phyloP scores from a whole-genome alignment of 352 stramenopile genomes.

The Phytophthora crassamura region DNA sequence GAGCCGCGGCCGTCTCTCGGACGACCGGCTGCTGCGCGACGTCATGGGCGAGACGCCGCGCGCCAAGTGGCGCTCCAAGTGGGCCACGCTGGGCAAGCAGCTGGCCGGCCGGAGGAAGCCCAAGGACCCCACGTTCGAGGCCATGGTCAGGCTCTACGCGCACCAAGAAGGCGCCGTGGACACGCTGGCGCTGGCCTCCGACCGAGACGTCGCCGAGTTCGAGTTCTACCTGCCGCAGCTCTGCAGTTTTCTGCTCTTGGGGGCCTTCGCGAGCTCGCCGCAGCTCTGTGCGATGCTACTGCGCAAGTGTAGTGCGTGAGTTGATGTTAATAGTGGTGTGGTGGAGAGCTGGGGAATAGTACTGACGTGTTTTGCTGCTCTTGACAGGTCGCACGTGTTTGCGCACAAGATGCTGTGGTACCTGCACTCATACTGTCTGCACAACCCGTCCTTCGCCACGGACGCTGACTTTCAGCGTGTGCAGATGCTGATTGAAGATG shows the following conservation, averaged over 20 bases:
- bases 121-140: constrained; percentile 81
- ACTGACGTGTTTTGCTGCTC: not conserved
- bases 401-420: constrained; percentile 89
- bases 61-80: constrained; percentile 75
- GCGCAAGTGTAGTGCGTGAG: constrained; percentile 80
- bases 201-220: constrained; percentile 69
- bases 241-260: constrained; percentile 83
- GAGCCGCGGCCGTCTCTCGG: constrained; percentile 62
- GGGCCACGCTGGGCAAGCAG: constrained; percentile 75
- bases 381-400: constrained; percentile 80
- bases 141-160: constrained; percentile 84
- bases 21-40: constrained; percentile 71
- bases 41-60: constrained; percentile 51
- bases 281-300: constrained; percentile 74
- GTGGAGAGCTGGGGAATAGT: not conserved
- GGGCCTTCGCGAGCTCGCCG: constrained; percentile 66
- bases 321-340: constrained; percentile 3
- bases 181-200: constrained; percentile 54
- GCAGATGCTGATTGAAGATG: constrained; percentile 83
- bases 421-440: constrained; percentile 78
- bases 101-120: constrained; percentile 55
- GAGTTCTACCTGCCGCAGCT: constrained; percentile 89
- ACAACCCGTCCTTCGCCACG: constrained; percentile 63
- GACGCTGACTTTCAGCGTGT: constrained; percentile 65
- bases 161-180: constrained; percentile 77